A percentile compares a stretch with the other conserved stretches of the same genome.
phyloP scores from a whole-genome alignment of 2,329 filamentous ascomycete species.

The Trichoderma sp. region DNA sequence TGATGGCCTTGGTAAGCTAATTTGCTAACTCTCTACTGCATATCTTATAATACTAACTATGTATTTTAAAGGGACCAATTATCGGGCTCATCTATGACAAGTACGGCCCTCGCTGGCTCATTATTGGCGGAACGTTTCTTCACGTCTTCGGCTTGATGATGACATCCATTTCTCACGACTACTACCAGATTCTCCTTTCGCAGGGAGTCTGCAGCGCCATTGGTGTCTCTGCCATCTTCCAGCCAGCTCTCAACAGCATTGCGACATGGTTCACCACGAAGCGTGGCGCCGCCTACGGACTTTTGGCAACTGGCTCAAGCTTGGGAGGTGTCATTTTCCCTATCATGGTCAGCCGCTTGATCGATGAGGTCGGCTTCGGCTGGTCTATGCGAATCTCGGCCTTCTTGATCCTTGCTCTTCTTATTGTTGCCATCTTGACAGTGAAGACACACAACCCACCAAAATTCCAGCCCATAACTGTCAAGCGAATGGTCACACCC shows the following conservation, averaged over 20 bases:
- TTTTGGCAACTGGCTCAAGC: slow-evolving; percentile 39
- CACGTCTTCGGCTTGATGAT: slow-evolving; percentile 66
- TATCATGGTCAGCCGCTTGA: slow-evolving; percentile 42
- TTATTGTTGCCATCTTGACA: slow-evolving; percentile 38
- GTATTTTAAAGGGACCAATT: slow-evolving; percentile 50
- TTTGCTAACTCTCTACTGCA: neutral
- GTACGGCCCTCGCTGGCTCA: slow-evolving; percentile 59
- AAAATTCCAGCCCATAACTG: slow-evolving; percentile 31
- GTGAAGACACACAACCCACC: slow-evolving; percentile 34
- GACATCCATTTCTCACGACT: slow-evolving; percentile 50
- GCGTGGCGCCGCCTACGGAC: slow-evolving; percentile 39
- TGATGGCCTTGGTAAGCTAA: slow-evolving; percentile 48
- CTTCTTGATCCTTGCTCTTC: slow-evolving; percentile 40
- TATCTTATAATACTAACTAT: slow-evolving; percentile 4
- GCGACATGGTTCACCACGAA: slow-evolving; percentile 39
- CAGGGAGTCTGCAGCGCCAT: slow-evolving; percentile 43
- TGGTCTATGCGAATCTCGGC: slow-evolving; percentile 44
- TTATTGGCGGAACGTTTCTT: slow-evolving; percentile 53
- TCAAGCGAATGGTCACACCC: slow-evolving; percentile 35
- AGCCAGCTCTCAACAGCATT: slow-evolving; percentile 37
- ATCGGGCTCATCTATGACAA: slow-evolving; percentile 65
- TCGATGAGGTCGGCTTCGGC: slow-evolving; percentile 38
- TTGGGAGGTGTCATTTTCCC: slow-evolving; percentile 45
- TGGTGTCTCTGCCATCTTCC: slow-evolving; percentile 38
- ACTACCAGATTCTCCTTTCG: slow-evolving; percentile 44